Evolutionary conservation across 1,284 basidiomycete genomes (phyloP).

Genomic region (Apiotrichum mycotoxinovorans): DNA sequence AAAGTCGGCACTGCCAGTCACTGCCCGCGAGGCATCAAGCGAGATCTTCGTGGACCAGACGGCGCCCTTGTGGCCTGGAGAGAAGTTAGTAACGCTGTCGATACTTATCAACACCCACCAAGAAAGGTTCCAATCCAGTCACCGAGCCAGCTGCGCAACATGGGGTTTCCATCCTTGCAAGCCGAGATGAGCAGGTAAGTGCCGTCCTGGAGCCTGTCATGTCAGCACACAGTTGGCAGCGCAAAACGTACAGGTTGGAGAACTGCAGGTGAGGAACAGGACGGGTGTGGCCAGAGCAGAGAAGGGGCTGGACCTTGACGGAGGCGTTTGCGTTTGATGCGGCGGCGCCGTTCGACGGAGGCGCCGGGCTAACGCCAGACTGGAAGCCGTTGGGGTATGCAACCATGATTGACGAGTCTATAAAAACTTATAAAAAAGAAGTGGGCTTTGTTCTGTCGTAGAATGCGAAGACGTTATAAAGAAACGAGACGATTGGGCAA

Average conservation of each 20-base stretch:
- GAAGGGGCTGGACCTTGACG: slow-evolving; percentile 51
- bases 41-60: slow-evolving; percentile 97
- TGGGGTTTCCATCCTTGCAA: slow-evolving; percentile 95
- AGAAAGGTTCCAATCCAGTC: slow-evolving; percentile 99
- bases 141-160: slow-evolving; percentile 93
- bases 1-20: slow-evolving; percentile 94
- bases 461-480: too few species aligned
- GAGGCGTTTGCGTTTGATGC: background rate
- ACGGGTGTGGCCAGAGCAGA: slow-evolving; percentile 59
- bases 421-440: background rate
- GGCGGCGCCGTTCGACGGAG: slow-evolving; percentile 14
- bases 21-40: slow-evolving; percentile 77
- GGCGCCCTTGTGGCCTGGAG: slow-evolving; percentile 84
- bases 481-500: background rate
- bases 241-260: slow-evolving; percentile 55
- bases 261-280: slow-evolving; percentile 93
- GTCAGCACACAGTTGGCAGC: slow-evolving; percentile 18
- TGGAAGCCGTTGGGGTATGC: slow-evolving; percentile 28
- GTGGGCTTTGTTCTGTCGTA: background rate
- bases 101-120: slow-evolving; percentile 48
- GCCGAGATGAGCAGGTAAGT: slow-evolving; percentile 85
- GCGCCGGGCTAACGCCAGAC: background rate
- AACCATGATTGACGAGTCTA: slow-evolving; percentile 9
- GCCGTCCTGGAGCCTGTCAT: slow-evolving; percentile 61
- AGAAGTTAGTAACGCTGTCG: background rate